phyloP scores from a whole-genome alignment of 306 rosid genomes.

The Prunus salicina region DNA sequence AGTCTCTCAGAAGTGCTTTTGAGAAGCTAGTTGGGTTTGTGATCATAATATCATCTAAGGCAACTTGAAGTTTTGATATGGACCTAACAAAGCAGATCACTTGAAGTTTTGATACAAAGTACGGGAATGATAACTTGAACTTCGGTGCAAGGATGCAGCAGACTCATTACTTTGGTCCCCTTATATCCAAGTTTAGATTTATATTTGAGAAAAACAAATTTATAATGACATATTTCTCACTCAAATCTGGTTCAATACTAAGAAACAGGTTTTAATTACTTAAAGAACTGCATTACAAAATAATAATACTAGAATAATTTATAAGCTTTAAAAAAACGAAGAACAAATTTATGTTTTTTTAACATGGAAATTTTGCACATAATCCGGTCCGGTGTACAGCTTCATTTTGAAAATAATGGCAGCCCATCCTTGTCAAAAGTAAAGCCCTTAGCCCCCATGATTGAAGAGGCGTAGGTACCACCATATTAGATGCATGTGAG shows the following conservation, averaged over 20 bases:
- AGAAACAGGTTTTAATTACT: neutral
- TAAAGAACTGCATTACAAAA: neutral
- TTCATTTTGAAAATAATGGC: neutral
- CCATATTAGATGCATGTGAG: constrained; percentile 4
- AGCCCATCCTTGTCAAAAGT: neutral
- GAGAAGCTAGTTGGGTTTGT: neutral
- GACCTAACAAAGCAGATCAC: too few relatives aligned
- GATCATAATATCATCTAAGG: too few relatives aligned
- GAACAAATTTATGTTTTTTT: neutral
- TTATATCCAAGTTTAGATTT: too few relatives aligned
- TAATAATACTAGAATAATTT: neutral
- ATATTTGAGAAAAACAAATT: too few relatives aligned
- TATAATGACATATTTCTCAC: too few relatives aligned
- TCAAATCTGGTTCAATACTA: too few relatives aligned
- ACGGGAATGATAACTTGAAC: too few relatives aligned
- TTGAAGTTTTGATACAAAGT: too few relatives aligned
- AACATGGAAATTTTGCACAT: neutral
- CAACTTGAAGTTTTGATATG: too few relatives aligned
- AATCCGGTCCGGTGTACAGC: neutral
- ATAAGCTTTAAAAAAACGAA: neutral
- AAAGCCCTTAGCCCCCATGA: neutral
- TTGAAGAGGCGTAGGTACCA: constrained; percentile 2
- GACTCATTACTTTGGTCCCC: too few relatives aligned
- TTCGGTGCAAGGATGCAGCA: too few relatives aligned
- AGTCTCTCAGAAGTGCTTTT: neutral